Base-by-base conservation (phyloP, 495 filamentous ascomycete genomes). In the Chlorociboria aeruginascens region DNA sequence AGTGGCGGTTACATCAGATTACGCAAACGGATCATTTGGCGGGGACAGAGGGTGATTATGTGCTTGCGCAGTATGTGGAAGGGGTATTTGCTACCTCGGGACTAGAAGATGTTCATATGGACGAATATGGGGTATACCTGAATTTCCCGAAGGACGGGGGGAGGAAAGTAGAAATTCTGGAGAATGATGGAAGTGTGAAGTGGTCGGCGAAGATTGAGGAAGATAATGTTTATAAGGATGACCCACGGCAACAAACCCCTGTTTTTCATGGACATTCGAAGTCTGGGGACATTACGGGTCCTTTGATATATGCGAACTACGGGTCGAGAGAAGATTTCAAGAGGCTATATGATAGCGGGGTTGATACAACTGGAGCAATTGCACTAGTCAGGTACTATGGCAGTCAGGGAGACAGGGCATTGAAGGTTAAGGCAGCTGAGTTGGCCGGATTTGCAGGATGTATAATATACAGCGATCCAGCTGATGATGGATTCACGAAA, bases 161-260 rank as follows among this genome's bases (percentile, higher is more conserved):
- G 3, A 70, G 92, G 54, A 78, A 79, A 57, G 81, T 99, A 47
- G 78, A 86, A 40, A 86, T 97, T 44, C 63, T 95, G 40, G 66
- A 68, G 3, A 51, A 57, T 0, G 80, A 85, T 42, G 86, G 85
- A 3, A 71, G 78, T 46, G 57, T 79, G 38, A 66, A 58, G 3
- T 97, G 92, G 90, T 74, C 83, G 53, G 92, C 90, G n/a, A 71
- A 71, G 16, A 66, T 97, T 32, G 90, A 98, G 55, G 92, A 96
- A 66, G 69, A 78, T 28, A 61, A 69, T 10, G 67, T 69, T 0
- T 74, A 75, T 43, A 64, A 70, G 6, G 69, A 76, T 49, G 62
- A 65, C 17, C 63, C 71, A 12, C 69, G 74, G 44, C 68, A 71
- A 46, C 78, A 86, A 54, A 86, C 84, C 0, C 68, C 70, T 25